Percentiles rank a stretch among this genome's conserved stretches.
Evolutionary conservation across 2,329 filamentous ascomycete genomes (phyloP).

Genomic region (Madurella mycetomatis): DNA sequence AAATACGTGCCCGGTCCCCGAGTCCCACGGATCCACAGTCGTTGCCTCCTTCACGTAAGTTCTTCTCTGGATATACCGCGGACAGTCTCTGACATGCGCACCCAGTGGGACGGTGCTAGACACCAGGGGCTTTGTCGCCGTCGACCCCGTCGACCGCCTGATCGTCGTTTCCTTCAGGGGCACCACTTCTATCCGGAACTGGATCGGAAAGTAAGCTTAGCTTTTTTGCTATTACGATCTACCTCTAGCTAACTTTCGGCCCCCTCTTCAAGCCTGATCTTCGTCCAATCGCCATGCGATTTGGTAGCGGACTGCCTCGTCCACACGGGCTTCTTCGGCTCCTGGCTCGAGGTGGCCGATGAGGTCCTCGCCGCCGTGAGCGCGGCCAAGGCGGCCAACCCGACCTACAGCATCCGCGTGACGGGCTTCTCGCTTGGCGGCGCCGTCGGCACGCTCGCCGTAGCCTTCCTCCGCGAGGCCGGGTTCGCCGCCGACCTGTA

Average conservation of each 20-base stretch:
- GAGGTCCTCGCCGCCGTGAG: constrained; percentile 41
- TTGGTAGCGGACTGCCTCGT: constrained; percentile 45
- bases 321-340: constrained; percentile 55
- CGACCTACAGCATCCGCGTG: constrained; percentile 50
- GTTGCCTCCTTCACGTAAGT: constrained; percentile 40
- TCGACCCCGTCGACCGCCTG: constrained; percentile 44
- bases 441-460: constrained; percentile 58
- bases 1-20: constrained; percentile 41
- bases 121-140: constrained; percentile 47
- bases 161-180: constrained; percentile 61
- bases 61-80: background rate
- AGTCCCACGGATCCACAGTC: constrained; percentile 40
- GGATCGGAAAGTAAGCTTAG: constrained; percentile 46
- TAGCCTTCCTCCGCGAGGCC: constrained; percentile 48
- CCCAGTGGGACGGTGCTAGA: constrained; percentile 23
- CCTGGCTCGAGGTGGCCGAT: constrained; percentile 51
- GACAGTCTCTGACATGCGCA: constrained; percentile 9
- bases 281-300: constrained; percentile 35
- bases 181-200: constrained; percentile 56
- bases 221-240: background rate
- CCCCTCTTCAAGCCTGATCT: constrained; percentile 32
- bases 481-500: constrained; percentile 53
- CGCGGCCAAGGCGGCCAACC: constrained; percentile 42
- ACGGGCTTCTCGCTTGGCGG: constrained; percentile 68
- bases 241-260: constrained; percentile 16